A percentile compares a stretch with the other conserved stretches of the same genome.
These are phyloP conservation scores for Hyaloscypha hepaticicola DNA, from an alignment of 495 filamentous ascomycete species.

Conservation along the genomic window DNA sequence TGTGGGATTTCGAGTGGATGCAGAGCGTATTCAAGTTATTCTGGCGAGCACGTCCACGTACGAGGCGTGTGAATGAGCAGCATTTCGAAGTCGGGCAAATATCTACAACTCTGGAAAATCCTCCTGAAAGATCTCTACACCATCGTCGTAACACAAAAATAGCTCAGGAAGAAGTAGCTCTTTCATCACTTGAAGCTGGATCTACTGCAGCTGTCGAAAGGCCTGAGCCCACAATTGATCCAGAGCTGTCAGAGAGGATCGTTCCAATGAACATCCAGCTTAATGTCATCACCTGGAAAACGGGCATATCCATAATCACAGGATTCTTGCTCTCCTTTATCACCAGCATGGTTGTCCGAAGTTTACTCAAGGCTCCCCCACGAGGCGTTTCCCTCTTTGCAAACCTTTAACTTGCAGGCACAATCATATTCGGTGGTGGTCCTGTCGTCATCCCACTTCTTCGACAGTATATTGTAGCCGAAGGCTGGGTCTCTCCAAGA, in stretches of 20 bases:
- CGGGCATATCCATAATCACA: constrained; percentile 47
- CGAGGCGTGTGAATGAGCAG: not conserved
- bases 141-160: not conserved
- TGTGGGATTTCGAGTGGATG: constrained; percentile 53
- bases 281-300: constrained; percentile 11
- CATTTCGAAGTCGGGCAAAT: not conserved
- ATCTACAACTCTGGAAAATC: not conserved
- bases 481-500: constrained; percentile 66
- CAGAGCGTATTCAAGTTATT: not conserved
- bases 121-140: not conserved
- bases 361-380: constrained; percentile 42
- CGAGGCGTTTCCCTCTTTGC: constrained; percentile 64
- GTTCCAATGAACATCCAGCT: constrained; percentile 7
- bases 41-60: not conserved
- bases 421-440: constrained; percentile 83
- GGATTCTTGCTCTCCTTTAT: constrained; percentile 61
- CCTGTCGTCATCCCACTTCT: constrained; percentile 82
- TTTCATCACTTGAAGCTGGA: not conserved
- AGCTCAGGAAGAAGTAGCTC: constrained; percentile 35
- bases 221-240: not conserved
- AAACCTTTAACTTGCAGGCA: constrained; percentile 81
- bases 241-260: not conserved
- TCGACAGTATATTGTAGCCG: constrained; percentile 72
- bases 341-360: constrained; percentile 55
- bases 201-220: not conserved